These are phyloP conservation scores for Iberis amara DNA, from an alignment of 441 rosid genomes.

Conservation along the genomic window DNA sequence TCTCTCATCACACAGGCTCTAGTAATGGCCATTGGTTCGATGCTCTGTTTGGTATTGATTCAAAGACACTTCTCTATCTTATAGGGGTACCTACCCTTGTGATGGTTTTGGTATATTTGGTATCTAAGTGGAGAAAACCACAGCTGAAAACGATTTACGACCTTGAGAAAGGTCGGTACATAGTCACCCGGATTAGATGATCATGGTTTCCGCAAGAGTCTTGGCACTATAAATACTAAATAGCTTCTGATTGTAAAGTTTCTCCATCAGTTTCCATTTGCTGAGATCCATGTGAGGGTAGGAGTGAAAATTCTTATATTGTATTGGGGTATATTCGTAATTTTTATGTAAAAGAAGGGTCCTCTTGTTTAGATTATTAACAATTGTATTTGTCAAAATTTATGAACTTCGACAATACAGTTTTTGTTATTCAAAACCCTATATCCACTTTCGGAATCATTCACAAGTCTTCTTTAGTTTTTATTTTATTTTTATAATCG, in stretches of 20 bases:
- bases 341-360: constrained; percentile 6
- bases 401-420: too few relatives aligned
- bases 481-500: too few relatives aligned
- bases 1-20: constrained; percentile 24
- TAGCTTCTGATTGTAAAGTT: constrained; percentile 15
- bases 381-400: constrained; percentile 12
- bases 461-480: background rate
- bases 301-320: constrained; percentile 6
- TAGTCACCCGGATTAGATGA: constrained; percentile 56
- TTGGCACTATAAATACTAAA: too few relatives aligned
- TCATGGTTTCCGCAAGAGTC: background rate
- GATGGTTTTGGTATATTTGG: constrained; percentile 45
- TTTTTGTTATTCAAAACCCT: too few relatives aligned
- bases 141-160: constrained; percentile 80
- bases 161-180: constrained; percentile 86
- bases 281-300: background rate
- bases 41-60: constrained; percentile 38
- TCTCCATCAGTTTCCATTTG: constrained; percentile 3
- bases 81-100: constrained; percentile 42
- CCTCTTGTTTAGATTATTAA: constrained; percentile 10
- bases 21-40: constrained; percentile 44
- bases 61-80: constrained; percentile 40
- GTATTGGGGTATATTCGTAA: background rate
- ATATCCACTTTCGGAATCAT: constrained; percentile 4
- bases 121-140: constrained; percentile 78